Percentiles rank a stretch among this genome's conserved stretches.
These are phyloP conservation scores for Penicillium corylophilum DNA, from an alignment of 2,329 filamentous ascomycete genomes.

Conservation along the genomic window DNA sequence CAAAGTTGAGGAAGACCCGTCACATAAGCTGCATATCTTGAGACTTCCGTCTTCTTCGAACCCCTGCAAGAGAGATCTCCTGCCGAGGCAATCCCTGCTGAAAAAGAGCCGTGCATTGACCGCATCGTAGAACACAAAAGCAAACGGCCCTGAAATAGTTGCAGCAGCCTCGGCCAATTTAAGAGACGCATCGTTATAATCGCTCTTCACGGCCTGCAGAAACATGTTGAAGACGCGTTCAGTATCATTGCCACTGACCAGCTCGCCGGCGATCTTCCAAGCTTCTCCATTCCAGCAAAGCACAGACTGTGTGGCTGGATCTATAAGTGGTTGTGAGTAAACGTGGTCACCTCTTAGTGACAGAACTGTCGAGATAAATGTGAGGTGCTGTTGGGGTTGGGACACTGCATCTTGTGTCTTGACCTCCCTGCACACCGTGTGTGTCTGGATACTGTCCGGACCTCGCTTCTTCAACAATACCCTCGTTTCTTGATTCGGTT, in stretches of 20 bases:
- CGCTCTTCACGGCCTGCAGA: conserved; percentile 38
- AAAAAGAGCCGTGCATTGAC: conserved; percentile 66
- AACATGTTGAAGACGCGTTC: conserved; percentile 65
- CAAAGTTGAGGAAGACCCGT: conserved; percentile 45
- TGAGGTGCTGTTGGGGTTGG: conserved; percentile 47
- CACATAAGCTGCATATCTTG: conserved; percentile 69
- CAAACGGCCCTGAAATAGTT: conserved; percentile 76
- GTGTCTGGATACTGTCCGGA: conserved; percentile 43
- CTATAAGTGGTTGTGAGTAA: conserved; percentile 70
- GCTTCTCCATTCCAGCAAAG: conserved; percentile 98
- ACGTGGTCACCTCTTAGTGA: conserved; percentile 75
- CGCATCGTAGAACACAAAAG: conserved; percentile 79
- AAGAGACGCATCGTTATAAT: conserved; percentile 22
- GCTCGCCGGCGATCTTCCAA: conserved; percentile 67
- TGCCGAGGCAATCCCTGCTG: conserved; percentile 81
- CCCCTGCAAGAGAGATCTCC: conserved; percentile 71
- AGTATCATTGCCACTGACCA: conserved; percentile 74
- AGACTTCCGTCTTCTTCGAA: conserved; percentile 53
- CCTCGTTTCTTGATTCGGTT: conserved; percentile 35
- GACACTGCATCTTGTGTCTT: conserved; percentile 16
- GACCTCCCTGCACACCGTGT: conserved; percentile 28
- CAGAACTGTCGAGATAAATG: conserved; percentile 82
- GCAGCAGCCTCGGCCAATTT: conserved; percentile 52
- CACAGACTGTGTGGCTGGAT: conserved; percentile 58
- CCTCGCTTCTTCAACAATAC: conserved; percentile 42